Conservation (phyloP, 768 basidiomycete species). For the Lyophyllum decastes region DNA sequence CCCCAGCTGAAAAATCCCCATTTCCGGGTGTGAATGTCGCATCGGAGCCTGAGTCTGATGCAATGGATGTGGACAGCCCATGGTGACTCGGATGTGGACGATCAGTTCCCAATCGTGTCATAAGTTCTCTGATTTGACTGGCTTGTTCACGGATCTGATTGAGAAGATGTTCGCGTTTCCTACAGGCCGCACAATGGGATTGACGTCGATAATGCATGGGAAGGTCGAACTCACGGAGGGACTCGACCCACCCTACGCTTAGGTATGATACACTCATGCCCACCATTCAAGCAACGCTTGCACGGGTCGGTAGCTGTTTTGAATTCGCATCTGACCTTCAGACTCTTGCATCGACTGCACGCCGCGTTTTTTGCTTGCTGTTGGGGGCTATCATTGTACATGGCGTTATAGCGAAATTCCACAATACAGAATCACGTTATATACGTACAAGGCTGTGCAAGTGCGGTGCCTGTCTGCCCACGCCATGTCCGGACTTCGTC, state of each 20-base stretch:
- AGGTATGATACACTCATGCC: conserved; percentile 77
- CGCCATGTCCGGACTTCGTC: too few relatives aligned
- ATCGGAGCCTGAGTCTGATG: too few relatives aligned
- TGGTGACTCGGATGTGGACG: conserved; percentile 17
- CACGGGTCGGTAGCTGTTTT: conserved; percentile 71
- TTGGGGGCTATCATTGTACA: too few relatives aligned
- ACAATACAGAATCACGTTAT: too few relatives aligned
- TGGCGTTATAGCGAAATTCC: too few relatives aligned
- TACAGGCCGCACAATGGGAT: conserved; percentile 22
- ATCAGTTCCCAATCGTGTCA: conserved; percentile 63
- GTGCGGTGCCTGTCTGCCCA: too few relatives aligned
- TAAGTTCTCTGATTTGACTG: conserved; percentile 67
- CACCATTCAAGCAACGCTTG: conserved; percentile 70
- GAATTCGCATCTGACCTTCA: conserved; percentile 78
- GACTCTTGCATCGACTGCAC: conserved; percentile 68
- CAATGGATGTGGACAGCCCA: too few relatives aligned
- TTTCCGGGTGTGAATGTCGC: too few relatives aligned
- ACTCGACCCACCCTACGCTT: conserved; percentile 79
- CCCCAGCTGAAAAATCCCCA: too few relatives aligned
- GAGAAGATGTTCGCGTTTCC: conserved; percentile 81
- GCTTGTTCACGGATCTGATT: conserved; percentile 77
- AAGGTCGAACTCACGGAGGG: conserved; percentile 60
- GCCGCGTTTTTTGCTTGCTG: too few relatives aligned
- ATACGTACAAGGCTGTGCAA: too few relatives aligned
- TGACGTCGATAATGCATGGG: not conserved